Conservation (phyloP, 2,329 filamentous ascomycete genomes). For the Alternaria infectoria region DNA sequence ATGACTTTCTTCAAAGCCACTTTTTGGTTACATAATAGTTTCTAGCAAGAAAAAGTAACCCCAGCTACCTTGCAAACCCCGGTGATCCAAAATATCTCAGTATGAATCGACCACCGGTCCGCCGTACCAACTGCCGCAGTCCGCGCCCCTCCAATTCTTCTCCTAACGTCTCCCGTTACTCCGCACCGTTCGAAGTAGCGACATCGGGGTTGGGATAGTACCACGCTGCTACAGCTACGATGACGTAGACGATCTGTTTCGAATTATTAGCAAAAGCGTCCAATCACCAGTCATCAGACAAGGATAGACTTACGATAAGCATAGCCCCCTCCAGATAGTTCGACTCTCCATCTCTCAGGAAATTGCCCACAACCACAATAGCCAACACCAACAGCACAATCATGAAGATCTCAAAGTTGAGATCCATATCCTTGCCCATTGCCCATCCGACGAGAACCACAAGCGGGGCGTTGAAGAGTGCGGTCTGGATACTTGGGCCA, state of each 20-base stretch:
- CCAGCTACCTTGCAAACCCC: background rate
- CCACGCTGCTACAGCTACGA: slow-evolving; percentile 66
- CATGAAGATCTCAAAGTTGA: slow-evolving; percentile 90
- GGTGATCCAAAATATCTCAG: background rate
- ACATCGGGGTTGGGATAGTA: slow-evolving; percentile 64
- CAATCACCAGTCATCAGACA: background rate
- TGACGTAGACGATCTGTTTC: slow-evolving; percentile 63
- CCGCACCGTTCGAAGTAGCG: slow-evolving; percentile 32
- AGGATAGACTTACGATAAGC: slow-evolving; percentile 59
- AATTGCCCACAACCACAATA: slow-evolving; percentile 86
- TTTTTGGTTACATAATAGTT: background rate
- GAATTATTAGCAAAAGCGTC: background rate
- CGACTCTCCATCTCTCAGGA: slow-evolving; percentile 84
- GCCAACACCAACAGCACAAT: slow-evolving; percentile 80
- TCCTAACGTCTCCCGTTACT: background rate
- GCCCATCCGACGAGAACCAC: slow-evolving; percentile 86
- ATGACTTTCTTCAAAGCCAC: background rate
- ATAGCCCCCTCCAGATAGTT: slow-evolving; percentile 90
- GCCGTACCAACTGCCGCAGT: background rate
- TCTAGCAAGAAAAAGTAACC: background rate
- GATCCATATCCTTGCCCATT: slow-evolving; percentile 70
- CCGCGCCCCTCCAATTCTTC: rapidly evolving
- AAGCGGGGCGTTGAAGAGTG: slow-evolving; percentile 84
- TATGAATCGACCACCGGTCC: background rate
- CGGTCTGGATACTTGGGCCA: slow-evolving; percentile 86